These are phyloP conservation scores for Perilla frutescens DNA, from an alignment of 257 asterid genomes.

Conservation along the genomic window DNA sequence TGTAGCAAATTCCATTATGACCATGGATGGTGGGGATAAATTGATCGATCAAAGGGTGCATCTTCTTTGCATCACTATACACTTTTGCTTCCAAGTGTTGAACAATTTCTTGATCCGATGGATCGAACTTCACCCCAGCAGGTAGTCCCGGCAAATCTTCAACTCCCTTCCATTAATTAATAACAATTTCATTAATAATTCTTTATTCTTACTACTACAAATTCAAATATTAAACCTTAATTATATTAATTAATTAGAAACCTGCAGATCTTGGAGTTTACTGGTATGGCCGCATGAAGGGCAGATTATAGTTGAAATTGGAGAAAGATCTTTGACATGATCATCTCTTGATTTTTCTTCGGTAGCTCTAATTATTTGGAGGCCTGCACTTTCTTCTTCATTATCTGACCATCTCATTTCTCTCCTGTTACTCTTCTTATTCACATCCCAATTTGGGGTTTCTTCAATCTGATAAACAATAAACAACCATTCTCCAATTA, in stretches of 20 bases:
- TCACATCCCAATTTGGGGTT: conserved; percentile 56
- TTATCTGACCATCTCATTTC: conserved; percentile 69
- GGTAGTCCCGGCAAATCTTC: conserved; percentile 63
- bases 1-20: conserved; percentile 67
- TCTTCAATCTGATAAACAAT: conserved; percentile 25
- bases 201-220: too few relatives aligned
- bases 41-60: conserved; percentile 64
- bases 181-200: too few relatives aligned
- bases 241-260: too few relatives aligned
- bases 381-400: conserved; percentile 13
- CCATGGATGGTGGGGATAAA: conserved; percentile 66
- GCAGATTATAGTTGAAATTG: conserved; percentile 33
- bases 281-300: conserved; percentile 57
- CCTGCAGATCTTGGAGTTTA: conserved; percentile 40
- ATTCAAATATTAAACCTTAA: too few relatives aligned
- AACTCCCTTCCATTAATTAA: conserved; percentile 27
- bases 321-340: conserved; percentile 19
- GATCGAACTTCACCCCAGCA: conserved; percentile 73
- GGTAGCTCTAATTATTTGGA: conserved; percentile 46
- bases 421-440: conserved; percentile 38
- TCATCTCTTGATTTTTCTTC: conserved; percentile 36
- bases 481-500: background rate
- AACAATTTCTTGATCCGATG: conserved; percentile 67
- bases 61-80: conserved; percentile 34
- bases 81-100: conserved; percentile 65